Evolutionary conservation across 2,329 filamentous ascomycete genomes (phyloP).

Genomic region (Acephala macrosclerotiorum): DNA sequence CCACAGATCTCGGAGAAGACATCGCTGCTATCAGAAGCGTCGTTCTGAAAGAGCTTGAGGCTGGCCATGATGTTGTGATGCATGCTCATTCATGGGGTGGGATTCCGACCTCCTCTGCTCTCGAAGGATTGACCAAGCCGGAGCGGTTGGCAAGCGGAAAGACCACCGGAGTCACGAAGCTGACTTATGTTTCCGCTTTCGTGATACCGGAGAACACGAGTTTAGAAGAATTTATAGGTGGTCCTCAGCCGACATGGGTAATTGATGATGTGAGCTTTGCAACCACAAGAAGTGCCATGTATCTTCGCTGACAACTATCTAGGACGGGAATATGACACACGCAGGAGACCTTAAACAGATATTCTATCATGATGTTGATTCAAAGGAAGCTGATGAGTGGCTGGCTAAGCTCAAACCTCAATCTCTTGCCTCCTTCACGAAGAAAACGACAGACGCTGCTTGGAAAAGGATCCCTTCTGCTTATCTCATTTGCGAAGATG

Average conservation of each 20-base stretch:
- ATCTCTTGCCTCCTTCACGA: slow-evolving; percentile 22
- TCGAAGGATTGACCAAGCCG: slow-evolving; percentile 47
- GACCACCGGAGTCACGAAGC: slow-evolving; percentile 43
- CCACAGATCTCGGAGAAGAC: slow-evolving; percentile 28
- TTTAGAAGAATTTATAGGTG: slow-evolving; percentile 18
- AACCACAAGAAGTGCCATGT: not conserved
- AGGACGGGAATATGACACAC: slow-evolving; percentile 19
- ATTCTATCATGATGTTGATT: slow-evolving; percentile 29
- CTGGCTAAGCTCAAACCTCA: slow-evolving; percentile 26
- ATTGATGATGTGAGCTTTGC: slow-evolving; percentile 19
- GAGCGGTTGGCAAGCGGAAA: slow-evolving; percentile 47
- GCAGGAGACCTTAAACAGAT: slow-evolving; percentile 1
- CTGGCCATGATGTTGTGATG: slow-evolving; percentile 48
- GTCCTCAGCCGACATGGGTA: slow-evolving; percentile 7
- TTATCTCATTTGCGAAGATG: slow-evolving; percentile 33
- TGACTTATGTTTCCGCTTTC: slow-evolving; percentile 30
- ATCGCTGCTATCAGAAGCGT: slow-evolving; percentile 26
- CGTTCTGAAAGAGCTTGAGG: slow-evolving; percentile 37
- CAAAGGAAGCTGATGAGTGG: slow-evolving; percentile 26
- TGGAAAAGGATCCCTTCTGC: slow-evolving; percentile 30
- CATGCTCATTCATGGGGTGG: slow-evolving; percentile 50
- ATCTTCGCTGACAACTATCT: not conserved
- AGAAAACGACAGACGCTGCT: slow-evolving; percentile 20
- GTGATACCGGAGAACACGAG: slow-evolving; percentile 22
- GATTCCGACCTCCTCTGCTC: slow-evolving; percentile 44